Percentiles rank a stretch among this genome's conserved stretches.
Conservation (phyloP, 768 basidiomycete species). For the Pleurotus pulmonarius region DNA sequence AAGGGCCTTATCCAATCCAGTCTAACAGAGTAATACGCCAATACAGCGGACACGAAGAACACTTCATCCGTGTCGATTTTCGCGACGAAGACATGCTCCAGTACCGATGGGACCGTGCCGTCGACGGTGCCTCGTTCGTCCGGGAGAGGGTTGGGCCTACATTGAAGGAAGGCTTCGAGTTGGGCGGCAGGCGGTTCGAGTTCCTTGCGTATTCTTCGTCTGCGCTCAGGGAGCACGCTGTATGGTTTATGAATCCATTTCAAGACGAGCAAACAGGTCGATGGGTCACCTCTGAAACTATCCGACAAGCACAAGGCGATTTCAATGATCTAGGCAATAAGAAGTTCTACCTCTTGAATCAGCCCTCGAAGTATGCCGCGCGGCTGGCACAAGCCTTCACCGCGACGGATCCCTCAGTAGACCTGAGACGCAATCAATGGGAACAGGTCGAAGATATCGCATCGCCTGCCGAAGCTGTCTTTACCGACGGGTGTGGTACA, state of each 20-base stretch:
- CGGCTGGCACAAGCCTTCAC: slow-evolving; percentile 83
- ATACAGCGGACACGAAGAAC: slow-evolving; percentile 55
- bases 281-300: slow-evolving; percentile 48
- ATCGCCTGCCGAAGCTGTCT: slow-evolving; percentile 31
- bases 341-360: slow-evolving; percentile 30
- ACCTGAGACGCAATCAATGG: slow-evolving; percentile 56
- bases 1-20: slow-evolving; percentile 73
- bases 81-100: slow-evolving; percentile 78
- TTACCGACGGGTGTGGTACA: slow-evolving; percentile 82
- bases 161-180: slow-evolving; percentile 59
- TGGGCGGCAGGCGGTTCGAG: slow-evolving; percentile 71
- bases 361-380: slow-evolving; percentile 80
- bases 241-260: slow-evolving; percentile 79
- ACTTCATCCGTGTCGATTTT: slow-evolving; percentile 82
- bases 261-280: slow-evolving; percentile 32
- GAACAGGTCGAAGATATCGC: slow-evolving; percentile 58
- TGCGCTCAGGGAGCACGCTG: slow-evolving; percentile 72
- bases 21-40: slow-evolving; percentile 79
- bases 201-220: slow-evolving; percentile 84
- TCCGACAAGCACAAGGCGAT: slow-evolving; percentile 64
- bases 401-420: slow-evolving; percentile 71
- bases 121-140: slow-evolving; percentile 56
- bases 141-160: slow-evolving; percentile 53
- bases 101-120: slow-evolving; percentile 66
- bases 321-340: slow-evolving; percentile 41